Conservation (phyloP, 169 alveolate species). For the Plasmodium coatneyi region DNA sequence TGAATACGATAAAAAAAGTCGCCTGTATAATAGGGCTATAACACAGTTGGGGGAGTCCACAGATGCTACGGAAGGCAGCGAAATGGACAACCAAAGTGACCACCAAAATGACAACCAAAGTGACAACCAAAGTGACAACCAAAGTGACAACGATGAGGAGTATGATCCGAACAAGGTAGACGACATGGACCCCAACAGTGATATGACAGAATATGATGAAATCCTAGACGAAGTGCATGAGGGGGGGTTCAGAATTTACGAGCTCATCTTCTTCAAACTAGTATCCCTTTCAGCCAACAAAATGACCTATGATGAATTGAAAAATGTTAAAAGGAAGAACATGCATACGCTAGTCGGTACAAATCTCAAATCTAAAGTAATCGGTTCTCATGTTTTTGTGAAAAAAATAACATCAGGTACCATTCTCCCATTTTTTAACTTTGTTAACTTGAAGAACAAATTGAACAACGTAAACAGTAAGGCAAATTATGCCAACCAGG, state of each 20-base stretch:
- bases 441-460: slow-evolving; percentile 13
- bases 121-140: neutral
- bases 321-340: neutral
- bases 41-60: neutral
- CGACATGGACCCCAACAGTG: neutral
- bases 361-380: neutral
- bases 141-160: neutral
- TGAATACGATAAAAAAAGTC: neutral
- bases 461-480: slow-evolving; percentile 7
- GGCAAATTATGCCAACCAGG: neutral
- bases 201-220: neutral
- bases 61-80: neutral
- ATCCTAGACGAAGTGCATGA: slow-evolving; percentile 19
- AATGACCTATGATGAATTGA: neutral
- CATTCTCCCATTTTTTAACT: slow-evolving; percentile 30
- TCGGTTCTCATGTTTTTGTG: slow-evolving; percentile 17
- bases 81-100: neutral
- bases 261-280: slow-evolving; percentile 51
- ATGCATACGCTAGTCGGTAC: neutral
- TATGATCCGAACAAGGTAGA: neutral
- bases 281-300: slow-evolving; percentile 35
- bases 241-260: slow-evolving; percentile 10
- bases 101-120: neutral
- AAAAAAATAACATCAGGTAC: slow-evolving; percentile 1
- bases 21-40: neutral